These are phyloP conservation scores for Alternaria metachromatica DNA, from an alignment of 2,329 filamentous ascomycete genomes.

Conservation along the genomic window DNA sequence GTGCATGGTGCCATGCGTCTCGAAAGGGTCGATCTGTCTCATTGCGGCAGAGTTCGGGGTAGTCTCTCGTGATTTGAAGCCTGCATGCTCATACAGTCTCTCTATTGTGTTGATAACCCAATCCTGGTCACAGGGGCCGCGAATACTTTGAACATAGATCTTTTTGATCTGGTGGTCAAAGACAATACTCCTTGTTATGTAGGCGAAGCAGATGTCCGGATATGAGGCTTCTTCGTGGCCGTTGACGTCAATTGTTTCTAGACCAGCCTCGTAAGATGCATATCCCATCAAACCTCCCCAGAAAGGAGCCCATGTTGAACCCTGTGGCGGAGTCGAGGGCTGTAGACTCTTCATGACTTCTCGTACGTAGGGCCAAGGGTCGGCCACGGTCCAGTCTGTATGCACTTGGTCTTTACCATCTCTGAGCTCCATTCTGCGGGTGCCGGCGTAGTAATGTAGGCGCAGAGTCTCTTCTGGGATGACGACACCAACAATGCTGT, in stretches of 20 bases:
- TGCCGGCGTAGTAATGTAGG: slow-evolving; percentile 43
- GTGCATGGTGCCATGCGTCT: slow-evolving; percentile 33
- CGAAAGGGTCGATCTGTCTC: slow-evolving; percentile 40
- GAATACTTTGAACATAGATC: slow-evolving; percentile 73
- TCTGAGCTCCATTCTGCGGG: slow-evolving; percentile 35
- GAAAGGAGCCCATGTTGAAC: slow-evolving; percentile 62
- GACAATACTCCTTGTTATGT: slow-evolving; percentile 78
- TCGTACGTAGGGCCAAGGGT: slow-evolving; percentile 52
- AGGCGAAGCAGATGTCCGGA: slow-evolving; percentile 77
- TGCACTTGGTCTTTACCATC: slow-evolving; percentile 37
- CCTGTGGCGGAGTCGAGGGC: slow-evolving; percentile 34
- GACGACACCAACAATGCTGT: slow-evolving; percentile 76
- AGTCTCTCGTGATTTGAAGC: slow-evolving; percentile 36
- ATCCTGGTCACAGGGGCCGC: slow-evolving; percentile 46
- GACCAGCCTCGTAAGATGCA: slow-evolving; percentile 82
- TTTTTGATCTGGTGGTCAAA: slow-evolving; percentile 71
- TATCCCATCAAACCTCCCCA: slow-evolving; percentile 86
- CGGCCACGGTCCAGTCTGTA: slow-evolving; percentile 31
- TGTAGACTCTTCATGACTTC: slow-evolving; percentile 47
- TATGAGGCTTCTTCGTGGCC: slow-evolving; percentile 45
- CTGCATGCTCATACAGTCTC: slow-evolving; percentile 38
- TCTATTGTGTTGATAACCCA: slow-evolving; percentile 56
- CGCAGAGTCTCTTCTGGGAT: slow-evolving; percentile 58
- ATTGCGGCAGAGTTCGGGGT: slow-evolving; percentile 37
- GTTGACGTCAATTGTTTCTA: slow-evolving; percentile 64